phyloP scores from a whole-genome alignment of 208 protist genomes.

The Trypanosoma lewisi region DNA sequence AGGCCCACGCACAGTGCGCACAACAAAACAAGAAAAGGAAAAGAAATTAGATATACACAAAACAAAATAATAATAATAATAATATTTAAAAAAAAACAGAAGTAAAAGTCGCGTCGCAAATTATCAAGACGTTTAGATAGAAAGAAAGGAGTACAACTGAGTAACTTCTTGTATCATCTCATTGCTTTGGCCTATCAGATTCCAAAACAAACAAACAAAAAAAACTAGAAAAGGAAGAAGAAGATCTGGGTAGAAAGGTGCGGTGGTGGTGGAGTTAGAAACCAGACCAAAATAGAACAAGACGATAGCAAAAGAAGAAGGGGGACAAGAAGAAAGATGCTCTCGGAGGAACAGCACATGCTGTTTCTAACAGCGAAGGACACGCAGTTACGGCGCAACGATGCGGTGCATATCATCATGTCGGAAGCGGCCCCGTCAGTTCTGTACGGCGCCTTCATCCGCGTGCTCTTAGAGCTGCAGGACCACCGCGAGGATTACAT shows the following conservation, averaged over 20 bases:
- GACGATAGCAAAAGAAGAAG: background rate
- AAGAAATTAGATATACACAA: background rate
- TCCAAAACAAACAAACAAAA: background rate
- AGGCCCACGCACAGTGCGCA: background rate
- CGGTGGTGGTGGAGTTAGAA: background rate
- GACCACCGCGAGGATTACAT: slow-evolving; percentile 60
- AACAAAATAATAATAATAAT: background rate
- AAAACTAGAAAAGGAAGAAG: background rate
- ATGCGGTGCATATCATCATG: slow-evolving; percentile 54
- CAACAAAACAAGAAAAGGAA: background rate
- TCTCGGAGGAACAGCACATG: slow-evolving; percentile 38
- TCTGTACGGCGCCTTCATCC: slow-evolving; percentile 60
- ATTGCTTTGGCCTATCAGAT: too few species aligned
- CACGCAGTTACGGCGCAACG: slow-evolving; percentile 73
- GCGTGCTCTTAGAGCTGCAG: slow-evolving; percentile 69
- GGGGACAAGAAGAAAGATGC: slow-evolving; percentile 19
- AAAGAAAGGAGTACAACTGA: too few species aligned
- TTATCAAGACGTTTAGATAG: too few species aligned
- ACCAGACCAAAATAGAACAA: slow-evolving; percentile 7
- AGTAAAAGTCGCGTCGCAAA: too few species aligned
- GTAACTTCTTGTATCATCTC: too few species aligned
- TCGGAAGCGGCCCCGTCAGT: slow-evolving; percentile 23
- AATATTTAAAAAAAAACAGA: too few species aligned
- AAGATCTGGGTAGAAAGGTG: background rate
- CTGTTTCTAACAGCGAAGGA: slow-evolving; percentile 55